These are phyloP conservation scores for Spathaspora gorwiae DNA, from an alignment of 805 yeast species.

Conservation along the genomic window DNA sequence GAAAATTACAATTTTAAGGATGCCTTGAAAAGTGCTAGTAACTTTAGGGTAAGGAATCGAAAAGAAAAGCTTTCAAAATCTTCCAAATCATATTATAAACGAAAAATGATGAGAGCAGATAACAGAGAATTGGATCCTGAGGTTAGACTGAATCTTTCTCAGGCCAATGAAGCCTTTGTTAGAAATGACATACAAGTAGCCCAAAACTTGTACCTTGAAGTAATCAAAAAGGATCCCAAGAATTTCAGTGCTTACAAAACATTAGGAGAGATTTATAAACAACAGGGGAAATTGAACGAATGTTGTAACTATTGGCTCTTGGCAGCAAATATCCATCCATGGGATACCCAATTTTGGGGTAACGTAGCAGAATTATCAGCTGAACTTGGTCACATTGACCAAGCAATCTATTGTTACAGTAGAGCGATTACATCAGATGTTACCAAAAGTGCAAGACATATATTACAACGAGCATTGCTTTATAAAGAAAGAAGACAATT, in stretches of 20 bases:
- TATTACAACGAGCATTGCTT: slow-evolving; percentile 62
- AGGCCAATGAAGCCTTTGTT: slow-evolving; percentile 80
- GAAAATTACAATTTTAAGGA: slow-evolving; percentile 51
- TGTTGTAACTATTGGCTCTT: slow-evolving; percentile 78
- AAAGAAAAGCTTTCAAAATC: slow-evolving; percentile 25
- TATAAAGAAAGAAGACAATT: slow-evolving; percentile 62
- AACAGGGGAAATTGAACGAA: slow-evolving; percentile 62
- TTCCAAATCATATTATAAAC: slow-evolving; percentile 33
- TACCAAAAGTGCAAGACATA: slow-evolving; percentile 37
- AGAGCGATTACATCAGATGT: slow-evolving; percentile 18
- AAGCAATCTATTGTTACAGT: slow-evolving; percentile 75
- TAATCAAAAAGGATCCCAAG: slow-evolving; percentile 70
- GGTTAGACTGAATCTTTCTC: slow-evolving; percentile 57
- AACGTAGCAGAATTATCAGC: slow-evolving; percentile 65
- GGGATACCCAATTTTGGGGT: slow-evolving; percentile 76
- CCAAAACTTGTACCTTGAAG: slow-evolving; percentile 56
- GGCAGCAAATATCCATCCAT: slow-evolving; percentile 73
- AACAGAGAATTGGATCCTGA: slow-evolving; percentile 63
- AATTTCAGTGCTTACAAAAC: slow-evolving; percentile 84
- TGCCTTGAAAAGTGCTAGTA: slow-evolving; percentile 64
- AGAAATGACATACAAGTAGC: slow-evolving; percentile 57
- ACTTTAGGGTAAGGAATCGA: slow-evolving; percentile 47
- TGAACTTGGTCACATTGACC: slow-evolving; percentile 64
- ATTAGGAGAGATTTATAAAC: slow-evolving; percentile 75
- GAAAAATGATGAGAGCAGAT: slow-evolving; percentile 31